Percentiles rank a stretch among this genome's conserved stretches.
These are phyloP conservation scores for Lachnellula arida DNA, from an alignment of 2,329 filamentous ascomycete genomes.

Conservation along the genomic window DNA sequence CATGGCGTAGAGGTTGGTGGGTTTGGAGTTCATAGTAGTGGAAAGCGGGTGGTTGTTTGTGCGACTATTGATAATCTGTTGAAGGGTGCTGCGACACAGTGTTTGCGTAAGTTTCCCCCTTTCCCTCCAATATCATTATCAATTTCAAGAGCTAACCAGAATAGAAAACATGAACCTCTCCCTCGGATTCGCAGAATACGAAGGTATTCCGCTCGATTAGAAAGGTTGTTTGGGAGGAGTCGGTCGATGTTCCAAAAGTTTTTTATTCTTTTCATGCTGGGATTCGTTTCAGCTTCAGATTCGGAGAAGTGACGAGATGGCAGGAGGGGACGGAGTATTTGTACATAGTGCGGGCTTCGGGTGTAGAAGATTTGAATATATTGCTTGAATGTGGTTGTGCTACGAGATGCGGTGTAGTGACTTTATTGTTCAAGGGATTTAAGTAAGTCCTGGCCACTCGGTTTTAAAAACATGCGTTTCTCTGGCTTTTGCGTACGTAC, in stretches of 20 bases:
- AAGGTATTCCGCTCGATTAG: conserved; percentile 64
- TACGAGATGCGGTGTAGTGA: too few species aligned
- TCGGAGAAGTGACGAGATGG: too few species aligned
- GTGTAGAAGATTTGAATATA: too few species aligned
- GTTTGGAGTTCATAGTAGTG: conserved; percentile 85
- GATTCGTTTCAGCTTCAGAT: too few species aligned
- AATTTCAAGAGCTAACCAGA: conserved; percentile 10
- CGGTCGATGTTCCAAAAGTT: neutral
- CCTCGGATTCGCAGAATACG: conserved; percentile 83
- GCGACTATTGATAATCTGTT: conserved; percentile 90
- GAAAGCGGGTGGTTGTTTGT: conserved; percentile 90
- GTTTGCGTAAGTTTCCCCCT: conserved; percentile 63
- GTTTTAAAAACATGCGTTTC: too few species aligned
- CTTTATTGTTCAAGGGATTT: too few species aligned
- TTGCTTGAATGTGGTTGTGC: too few species aligned
- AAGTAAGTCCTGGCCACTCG: too few species aligned
- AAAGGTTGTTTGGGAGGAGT: neutral
- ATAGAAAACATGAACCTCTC: conserved; percentile 90
- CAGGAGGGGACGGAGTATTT: too few species aligned
- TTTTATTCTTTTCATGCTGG: neutral
- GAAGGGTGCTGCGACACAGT: conserved; percentile 91
- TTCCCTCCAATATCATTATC: conserved; percentile 5
- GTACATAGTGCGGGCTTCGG: too few species aligned
- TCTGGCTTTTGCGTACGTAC: too few species aligned
- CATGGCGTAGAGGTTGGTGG: conserved; percentile 93